Percentiles rank a stretch among this genome's conserved stretches.
These are phyloP conservation scores for Russula lepida DNA, from an alignment of 768 basidiomycete species.

Conservation along the genomic window DNA sequence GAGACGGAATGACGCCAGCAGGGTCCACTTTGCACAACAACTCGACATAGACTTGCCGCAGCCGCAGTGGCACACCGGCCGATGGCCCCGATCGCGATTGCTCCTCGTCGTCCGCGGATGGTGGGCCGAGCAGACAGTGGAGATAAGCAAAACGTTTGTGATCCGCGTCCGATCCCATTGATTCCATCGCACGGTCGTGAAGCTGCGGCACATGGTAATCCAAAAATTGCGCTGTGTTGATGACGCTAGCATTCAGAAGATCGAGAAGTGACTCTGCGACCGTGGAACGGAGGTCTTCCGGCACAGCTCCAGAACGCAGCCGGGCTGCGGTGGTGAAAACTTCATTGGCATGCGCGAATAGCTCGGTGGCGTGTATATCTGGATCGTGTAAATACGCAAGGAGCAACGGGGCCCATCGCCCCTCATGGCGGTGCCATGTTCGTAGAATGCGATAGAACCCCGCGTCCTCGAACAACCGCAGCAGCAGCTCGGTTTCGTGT, in stretches of 20 bases:
- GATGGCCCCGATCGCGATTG: conserved; percentile 37
- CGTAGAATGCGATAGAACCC: conserved; percentile 90
- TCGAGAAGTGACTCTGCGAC: conserved; percentile 54
- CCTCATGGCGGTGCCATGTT: conserved; percentile 67
- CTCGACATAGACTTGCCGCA: conserved; percentile 57
- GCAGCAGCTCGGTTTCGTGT: conserved; percentile 59
- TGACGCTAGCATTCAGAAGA: conserved; percentile 53
- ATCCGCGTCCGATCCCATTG: conserved; percentile 38
- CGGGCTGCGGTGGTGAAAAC: conserved; percentile 43
- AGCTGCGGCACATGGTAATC: conserved; percentile 58
- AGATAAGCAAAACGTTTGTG: conserved; percentile 69
- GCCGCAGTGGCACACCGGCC: conserved; percentile 36
- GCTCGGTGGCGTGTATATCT: conserved; percentile 45
- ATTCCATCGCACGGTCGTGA: conserved; percentile 55
- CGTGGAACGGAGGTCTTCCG: conserved; percentile 45
- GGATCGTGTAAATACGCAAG: conserved; percentile 70
- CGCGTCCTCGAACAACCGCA: conserved; percentile 65
- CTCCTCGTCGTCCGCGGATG: conserved; percentile 33
- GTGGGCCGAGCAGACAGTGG: conserved; percentile 49
- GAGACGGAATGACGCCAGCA: conserved; percentile 47
- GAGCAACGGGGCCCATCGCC: conserved; percentile 66
- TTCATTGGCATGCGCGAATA: conserved; percentile 61
- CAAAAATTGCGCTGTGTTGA: conserved; percentile 62
- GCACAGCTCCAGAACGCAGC: conserved; percentile 42
- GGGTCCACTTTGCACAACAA: conserved; percentile 71